phyloP scores from a whole-genome alignment of 768 basidiomycete genomes.

The Pholiota microspora region DNA sequence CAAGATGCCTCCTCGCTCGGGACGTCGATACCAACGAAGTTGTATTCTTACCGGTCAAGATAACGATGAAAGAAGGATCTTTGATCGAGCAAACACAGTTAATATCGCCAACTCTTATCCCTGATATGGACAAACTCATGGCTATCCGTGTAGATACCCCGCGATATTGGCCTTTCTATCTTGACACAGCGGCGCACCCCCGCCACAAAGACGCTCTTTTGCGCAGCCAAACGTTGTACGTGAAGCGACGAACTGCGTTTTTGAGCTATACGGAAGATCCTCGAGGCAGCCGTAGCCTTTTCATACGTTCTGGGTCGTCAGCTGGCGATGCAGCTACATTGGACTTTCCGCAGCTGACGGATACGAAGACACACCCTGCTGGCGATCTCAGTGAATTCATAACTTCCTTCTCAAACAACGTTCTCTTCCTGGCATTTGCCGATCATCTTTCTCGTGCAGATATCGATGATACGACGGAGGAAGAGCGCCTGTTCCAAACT shows the following conservation, averaged over 20 bases:
- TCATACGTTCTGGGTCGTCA: slow-evolving; percentile 83
- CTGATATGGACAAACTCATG: slow-evolving; percentile 77
- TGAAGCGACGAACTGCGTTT: slow-evolving; percentile 90
- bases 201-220: slow-evolving; percentile 70
- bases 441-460: slow-evolving; percentile 67
- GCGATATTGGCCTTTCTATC: slow-evolving; percentile 91
- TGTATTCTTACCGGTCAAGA: slow-evolving; percentile 90
- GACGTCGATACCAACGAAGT: slow-evolving; percentile 92
- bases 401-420: slow-evolving; percentile 81
- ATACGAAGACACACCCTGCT: slow-evolving; percentile 63
- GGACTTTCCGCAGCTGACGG: slow-evolving; percentile 78
- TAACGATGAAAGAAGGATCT: slow-evolving; percentile 69
- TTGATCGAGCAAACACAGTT: slow-evolving; percentile 69
- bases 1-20: slow-evolving; percentile 85
- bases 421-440: slow-evolving; percentile 76
- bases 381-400: slow-evolving; percentile 84
- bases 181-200: slow-evolving; percentile 69
- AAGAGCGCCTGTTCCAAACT: slow-evolving; percentile 60
- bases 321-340: slow-evolving; percentile 81
- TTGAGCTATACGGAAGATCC: slow-evolving; percentile 94
- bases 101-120: slow-evolving; percentile 91
- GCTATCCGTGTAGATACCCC: slow-evolving; percentile 91
- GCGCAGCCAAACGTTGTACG: slow-evolving; percentile 79
- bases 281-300: slow-evolving; percentile 87
- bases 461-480: slow-evolving; percentile 53